These are phyloP conservation scores for Carex parvula DNA, from an alignment of 176 grass and related monocot species.

Conservation along the genomic window DNA sequence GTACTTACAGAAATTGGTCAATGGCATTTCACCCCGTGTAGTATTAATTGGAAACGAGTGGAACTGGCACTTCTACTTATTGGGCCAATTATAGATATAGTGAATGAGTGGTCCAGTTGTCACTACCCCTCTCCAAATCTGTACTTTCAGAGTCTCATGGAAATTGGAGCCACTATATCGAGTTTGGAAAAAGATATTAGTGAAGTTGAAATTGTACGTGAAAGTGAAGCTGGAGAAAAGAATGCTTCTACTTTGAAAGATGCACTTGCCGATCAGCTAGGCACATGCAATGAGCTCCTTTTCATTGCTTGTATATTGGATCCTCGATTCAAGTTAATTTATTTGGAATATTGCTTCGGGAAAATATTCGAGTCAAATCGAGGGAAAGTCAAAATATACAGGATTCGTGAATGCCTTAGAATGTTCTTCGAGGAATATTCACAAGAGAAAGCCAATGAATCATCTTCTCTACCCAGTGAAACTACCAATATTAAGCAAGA, in stretches of 20 bases:
- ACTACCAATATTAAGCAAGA: background rate
- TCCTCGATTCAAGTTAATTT: slow-evolving; percentile 25
- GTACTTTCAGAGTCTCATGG: slow-evolving; percentile 8
- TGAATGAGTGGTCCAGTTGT: background rate
- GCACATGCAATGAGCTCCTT: slow-evolving; percentile 4
- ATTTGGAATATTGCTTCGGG: slow-evolving; percentile 3
- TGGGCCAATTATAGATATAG: background rate
- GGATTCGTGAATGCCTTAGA: slow-evolving; percentile 20
- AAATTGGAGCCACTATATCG: background rate
- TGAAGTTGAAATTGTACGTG: slow-evolving; percentile 5
- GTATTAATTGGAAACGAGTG: slow-evolving; percentile 8
- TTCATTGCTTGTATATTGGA: slow-evolving; percentile 23
- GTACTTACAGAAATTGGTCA: slow-evolving; percentile 7
- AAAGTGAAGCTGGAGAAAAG: slow-evolving; percentile 12
- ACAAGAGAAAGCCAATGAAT: background rate
- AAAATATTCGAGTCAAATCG: slow-evolving; percentile 5
- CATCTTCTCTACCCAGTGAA: background rate
- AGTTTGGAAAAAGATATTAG: slow-evolving; percentile 1
- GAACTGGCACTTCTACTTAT: slow-evolving; percentile 15
- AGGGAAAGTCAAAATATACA: slow-evolving; percentile 13
- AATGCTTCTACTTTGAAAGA: background rate
- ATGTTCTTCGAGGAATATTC: slow-evolving; percentile 23
- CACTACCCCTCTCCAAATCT: background rate
- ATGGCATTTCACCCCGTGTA: slow-evolving; percentile 12
- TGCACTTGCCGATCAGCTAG: background rate